Evolutionary conservation across 495 filamentous ascomycete genomes (phyloP).

Genomic region (Talaromyces stipitatus): DNA sequence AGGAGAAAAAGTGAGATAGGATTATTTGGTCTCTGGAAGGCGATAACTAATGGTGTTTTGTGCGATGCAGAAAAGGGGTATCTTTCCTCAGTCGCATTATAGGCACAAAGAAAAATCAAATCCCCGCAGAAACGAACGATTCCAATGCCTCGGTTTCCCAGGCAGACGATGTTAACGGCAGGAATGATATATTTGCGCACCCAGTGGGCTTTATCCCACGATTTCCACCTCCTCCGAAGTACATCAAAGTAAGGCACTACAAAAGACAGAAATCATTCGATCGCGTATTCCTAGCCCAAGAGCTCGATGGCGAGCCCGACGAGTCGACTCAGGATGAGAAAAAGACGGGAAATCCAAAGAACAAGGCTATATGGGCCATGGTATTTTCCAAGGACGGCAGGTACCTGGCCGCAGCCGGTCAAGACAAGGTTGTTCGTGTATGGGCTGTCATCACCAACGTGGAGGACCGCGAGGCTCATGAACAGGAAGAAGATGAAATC

Average conservation of each 20-base stretch:
- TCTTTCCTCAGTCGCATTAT: slow-evolving; percentile 92
- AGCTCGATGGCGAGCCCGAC: slow-evolving; percentile 51
- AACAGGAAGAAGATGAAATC: slow-evolving; percentile 59
- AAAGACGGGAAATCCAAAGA: slow-evolving; percentile 23
- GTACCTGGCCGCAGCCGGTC: slow-evolving; percentile 83
- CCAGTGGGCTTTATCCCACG: slow-evolving; percentile 84
- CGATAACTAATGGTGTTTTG: not conserved
- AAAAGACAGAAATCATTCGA: slow-evolving; percentile 82
- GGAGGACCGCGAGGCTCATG: slow-evolving; percentile 66
- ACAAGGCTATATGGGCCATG: slow-evolving; percentile 75
- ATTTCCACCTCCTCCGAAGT: slow-evolving; percentile 82
- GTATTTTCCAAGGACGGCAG: slow-evolving; percentile 91
- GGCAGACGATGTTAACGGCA: slow-evolving; percentile 65
- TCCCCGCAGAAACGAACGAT: slow-evolving; percentile 47
- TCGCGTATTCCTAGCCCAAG: slow-evolving; percentile 84
- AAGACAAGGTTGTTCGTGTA: slow-evolving; percentile 77
- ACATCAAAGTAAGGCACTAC: slow-evolving; percentile 77
- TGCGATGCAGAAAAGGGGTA: slow-evolving; percentile 61
- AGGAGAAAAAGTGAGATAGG: slow-evolving; percentile 60
- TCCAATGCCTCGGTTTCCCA: slow-evolving; percentile 60
- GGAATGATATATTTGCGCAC: slow-evolving; percentile 71
- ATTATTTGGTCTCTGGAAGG: not conserved
- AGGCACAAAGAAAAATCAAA: slow-evolving; percentile 61
- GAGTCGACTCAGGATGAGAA: slow-evolving; percentile 12
- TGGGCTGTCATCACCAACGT: slow-evolving; percentile 83